Percentiles rank a stretch among this genome's conserved stretches.
Conservation (phyloP, 2,329 filamentous ascomycete species). For the Apiospora phragmitis region DNA sequence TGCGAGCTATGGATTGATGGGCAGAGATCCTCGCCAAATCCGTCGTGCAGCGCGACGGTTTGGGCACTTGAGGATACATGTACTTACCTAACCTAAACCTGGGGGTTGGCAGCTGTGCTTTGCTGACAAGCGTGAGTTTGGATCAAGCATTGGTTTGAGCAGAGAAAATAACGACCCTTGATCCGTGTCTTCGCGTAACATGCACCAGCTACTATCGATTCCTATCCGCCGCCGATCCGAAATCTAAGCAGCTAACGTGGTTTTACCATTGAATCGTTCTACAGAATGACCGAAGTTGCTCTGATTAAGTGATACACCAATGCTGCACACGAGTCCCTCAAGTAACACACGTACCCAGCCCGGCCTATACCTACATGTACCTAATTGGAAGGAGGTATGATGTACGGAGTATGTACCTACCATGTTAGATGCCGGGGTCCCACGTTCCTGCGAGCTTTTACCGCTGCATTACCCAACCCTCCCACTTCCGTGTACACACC, state of each 20-base stretch:
- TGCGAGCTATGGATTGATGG: background rate
- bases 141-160: background rate
- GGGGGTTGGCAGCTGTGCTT: background rate
- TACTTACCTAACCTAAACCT: background rate
- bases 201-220: background rate
- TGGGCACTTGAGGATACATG: background rate
- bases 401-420: background rate
- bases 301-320: background rate
- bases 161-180: background rate
- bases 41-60: background rate
- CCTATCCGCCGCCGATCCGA: background rate
- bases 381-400: too few species aligned
- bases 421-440: background rate
- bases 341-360: background rate
- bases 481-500: background rate
- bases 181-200: background rate
- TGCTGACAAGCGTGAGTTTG: background rate
- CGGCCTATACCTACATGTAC: background rate
- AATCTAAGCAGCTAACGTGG: too few species aligned
- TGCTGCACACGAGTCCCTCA: background rate
- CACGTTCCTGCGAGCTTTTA: constrained; percentile 5
- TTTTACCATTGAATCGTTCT: background rate
- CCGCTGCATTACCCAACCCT: constrained; percentile 1
- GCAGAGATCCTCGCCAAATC: background rate
- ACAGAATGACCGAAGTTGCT: background rate